Conservation (phyloP, 805 yeast species). For the Saturnispora quitensis region DNA sequence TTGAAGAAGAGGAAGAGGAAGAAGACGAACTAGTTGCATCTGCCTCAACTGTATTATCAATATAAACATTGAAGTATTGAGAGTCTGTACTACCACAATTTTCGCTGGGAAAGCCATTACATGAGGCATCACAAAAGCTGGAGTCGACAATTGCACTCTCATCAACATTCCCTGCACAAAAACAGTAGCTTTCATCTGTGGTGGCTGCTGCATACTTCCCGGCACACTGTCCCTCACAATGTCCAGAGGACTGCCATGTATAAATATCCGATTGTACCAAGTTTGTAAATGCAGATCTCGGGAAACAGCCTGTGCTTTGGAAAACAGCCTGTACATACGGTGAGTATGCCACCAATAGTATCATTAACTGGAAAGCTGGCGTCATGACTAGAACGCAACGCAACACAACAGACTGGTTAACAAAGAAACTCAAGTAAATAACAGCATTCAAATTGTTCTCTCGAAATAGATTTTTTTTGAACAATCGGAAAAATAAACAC, state of each 20-base stretch:
- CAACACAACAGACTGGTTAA: neutral
- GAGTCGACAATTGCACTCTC: slow-evolving; percentile 18
- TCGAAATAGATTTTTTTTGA: neutral
- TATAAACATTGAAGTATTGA: slow-evolving; percentile 38
- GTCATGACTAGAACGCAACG: neutral
- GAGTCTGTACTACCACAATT: slow-evolving; percentile 47
- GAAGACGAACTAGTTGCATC: neutral
- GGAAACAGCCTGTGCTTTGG: slow-evolving; percentile 22
- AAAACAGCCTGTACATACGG: slow-evolving; percentile 8
- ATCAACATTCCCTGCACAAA: slow-evolving; percentile 49
- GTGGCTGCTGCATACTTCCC: slow-evolving; percentile 34
- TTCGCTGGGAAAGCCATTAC: slow-evolving; percentile 55
- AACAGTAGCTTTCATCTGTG: slow-evolving; percentile 47
- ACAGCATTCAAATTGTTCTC: neutral
- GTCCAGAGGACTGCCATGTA: slow-evolving; percentile 51
- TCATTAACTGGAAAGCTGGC: neutral
- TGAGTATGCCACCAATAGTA: slow-evolving; percentile 1
- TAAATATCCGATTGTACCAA: slow-evolving; percentile 37
- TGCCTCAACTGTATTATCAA: slow-evolving; percentile 18
- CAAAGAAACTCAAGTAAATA: neutral
- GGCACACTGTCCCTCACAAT: slow-evolving; percentile 48
- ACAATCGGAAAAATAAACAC: neutral
- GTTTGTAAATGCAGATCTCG: slow-evolving; percentile 20
- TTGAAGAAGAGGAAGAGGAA: slow-evolving; percentile 8
- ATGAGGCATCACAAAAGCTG: slow-evolving; percentile 36